Evolutionary conservation across 805 yeast genomes (phyloP), one percentile per base, ranked within the genome.

Genomic region (Saturnispora zaruensis): DNA sequence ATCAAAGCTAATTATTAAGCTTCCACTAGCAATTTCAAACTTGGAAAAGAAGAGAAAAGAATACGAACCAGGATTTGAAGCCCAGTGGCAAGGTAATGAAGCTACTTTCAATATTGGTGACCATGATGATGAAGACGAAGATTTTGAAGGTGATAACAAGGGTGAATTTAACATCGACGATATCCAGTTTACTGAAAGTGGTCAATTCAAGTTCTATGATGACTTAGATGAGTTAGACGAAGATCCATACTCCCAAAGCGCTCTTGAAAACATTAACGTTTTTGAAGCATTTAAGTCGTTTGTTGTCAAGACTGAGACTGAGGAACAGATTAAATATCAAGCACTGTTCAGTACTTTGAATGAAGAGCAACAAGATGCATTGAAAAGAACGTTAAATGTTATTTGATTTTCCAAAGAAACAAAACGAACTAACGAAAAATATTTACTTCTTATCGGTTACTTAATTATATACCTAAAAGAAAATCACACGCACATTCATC

Each of bases 191-290:
- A 57, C 66, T 1, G 64, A 61, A 46, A 60, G 43, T 23, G 49
- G 51, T 1, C 65, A 61, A 24, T 63, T 62, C 46, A 59, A 56
- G 51, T 57, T 63, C 42, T 70, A 65, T 32, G 84, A 78, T 55
- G 80, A 79, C 8, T 81, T 79, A 46, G 93, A 84, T 45, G 93
- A 85, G 7, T 73, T 86, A 42, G 81, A 82, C 43, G 97, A 90
- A 60, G 96, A 85, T 61, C 81, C 96, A 8, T 71, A 85, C 61
- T 77, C 85, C 24, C 84, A 82, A 55, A 84, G 91, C 1, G 82
- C 95, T 3, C 73, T 93, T 44, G 97, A 91, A 61, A 70, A 73
- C 40, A 67, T 89, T 45, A 85, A 91, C 61, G 82, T 85, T 3
- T 88, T 81, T 65, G 72, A 73, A 14, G 77, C 79, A 2, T 81